Evolutionary conservation across 441 rosid genomes (phyloP).

Genomic region (Populus hybrid): DNA sequence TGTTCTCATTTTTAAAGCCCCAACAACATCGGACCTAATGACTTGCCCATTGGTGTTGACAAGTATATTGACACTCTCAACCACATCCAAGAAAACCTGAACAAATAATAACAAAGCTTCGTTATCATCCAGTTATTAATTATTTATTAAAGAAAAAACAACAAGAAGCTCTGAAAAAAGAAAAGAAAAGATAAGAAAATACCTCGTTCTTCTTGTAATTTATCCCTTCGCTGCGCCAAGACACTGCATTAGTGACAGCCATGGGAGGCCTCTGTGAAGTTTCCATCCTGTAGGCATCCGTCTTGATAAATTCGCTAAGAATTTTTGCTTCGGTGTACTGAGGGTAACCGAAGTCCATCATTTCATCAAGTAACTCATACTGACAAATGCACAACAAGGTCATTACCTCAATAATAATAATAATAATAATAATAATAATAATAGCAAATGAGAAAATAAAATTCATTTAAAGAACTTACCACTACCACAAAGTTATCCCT

Average conservation of each 20-base stretch:
- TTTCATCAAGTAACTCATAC: constrained; percentile 98
- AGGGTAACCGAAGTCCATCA: constrained; percentile 99
- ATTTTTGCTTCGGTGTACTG: constrained; percentile 94
- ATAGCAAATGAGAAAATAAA: constrained; percentile 8
- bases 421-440: too few species aligned
- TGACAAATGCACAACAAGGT: constrained; percentile 28
- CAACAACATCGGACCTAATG: constrained; percentile 93
- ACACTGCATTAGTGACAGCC: constrained; percentile 98
- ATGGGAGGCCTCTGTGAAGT: constrained; percentile 94
- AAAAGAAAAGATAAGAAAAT: constrained; percentile 20
- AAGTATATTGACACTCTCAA: constrained; percentile 94
- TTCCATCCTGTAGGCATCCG: constrained; percentile 99
- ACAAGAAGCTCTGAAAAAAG: constrained; percentile 5
- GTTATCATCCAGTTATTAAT: constrained; percentile 14
- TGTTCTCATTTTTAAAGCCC: constrained; percentile 97
- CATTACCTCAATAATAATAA: constrained; percentile 4
- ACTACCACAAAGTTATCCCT: constrained; percentile 98
- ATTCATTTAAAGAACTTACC: constrained; percentile 42
- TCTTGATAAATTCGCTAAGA: constrained; percentile 93
- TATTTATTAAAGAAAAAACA: not conserved
- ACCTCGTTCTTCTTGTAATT: constrained; percentile 92
- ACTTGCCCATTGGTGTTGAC: constrained; percentile 97
- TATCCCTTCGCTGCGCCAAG: constrained; percentile 99
- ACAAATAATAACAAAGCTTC: constrained; percentile 19
- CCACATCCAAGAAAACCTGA: constrained; percentile 97